phyloP scores from a whole-genome alignment of 768 basidiomycete genomes.

The Boletus tomentosulus region DNA sequence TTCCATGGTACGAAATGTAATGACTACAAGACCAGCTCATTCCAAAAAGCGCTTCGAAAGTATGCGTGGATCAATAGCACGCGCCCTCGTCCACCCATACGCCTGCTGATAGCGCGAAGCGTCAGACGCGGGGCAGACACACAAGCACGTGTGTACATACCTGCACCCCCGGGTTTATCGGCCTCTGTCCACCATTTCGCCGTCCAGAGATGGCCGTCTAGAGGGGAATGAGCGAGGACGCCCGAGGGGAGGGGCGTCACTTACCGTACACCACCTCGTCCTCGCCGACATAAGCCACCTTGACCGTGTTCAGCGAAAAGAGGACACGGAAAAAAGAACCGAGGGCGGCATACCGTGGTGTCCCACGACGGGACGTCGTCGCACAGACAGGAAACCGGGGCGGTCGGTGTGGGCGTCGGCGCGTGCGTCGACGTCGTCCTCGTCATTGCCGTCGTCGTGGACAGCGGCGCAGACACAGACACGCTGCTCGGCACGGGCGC shows the following conservation, averaged over 20 bases:
- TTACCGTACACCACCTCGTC: conserved; percentile 39
- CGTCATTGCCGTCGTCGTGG: neutral
- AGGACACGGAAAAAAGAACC: conserved; percentile 17
- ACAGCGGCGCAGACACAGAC: neutral
- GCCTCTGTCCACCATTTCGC: conserved; percentile 49
- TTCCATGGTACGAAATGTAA: neutral
- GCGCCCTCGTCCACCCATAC: conserved; percentile 34
- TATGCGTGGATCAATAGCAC: conserved; percentile 18
- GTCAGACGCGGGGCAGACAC: too few relatives aligned
- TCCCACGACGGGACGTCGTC: conserved; percentile 41
- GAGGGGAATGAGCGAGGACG: neutral
- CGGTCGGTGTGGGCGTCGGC: conserved; percentile 15
- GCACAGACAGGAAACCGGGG: conserved; percentile 34
- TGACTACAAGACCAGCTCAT: neutral
- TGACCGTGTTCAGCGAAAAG: neutral
- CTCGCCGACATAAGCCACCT: conserved; percentile 36
- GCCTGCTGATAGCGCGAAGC: neutral
- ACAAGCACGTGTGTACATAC: conserved; percentile 1
- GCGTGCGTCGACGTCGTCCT: neutral
- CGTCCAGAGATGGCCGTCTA: conserved; percentile 46
- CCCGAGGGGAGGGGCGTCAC: conserved; percentile 4
- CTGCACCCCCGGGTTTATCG: conserved; percentile 31
- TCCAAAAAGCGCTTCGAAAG: too few relatives aligned
- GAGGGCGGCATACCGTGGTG: conserved; percentile 21
- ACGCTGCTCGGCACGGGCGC: neutral